Evolutionary conservation across 2,329 filamentous ascomycete genomes (phyloP).

Genomic region (Trichoderma hamatum): DNA sequence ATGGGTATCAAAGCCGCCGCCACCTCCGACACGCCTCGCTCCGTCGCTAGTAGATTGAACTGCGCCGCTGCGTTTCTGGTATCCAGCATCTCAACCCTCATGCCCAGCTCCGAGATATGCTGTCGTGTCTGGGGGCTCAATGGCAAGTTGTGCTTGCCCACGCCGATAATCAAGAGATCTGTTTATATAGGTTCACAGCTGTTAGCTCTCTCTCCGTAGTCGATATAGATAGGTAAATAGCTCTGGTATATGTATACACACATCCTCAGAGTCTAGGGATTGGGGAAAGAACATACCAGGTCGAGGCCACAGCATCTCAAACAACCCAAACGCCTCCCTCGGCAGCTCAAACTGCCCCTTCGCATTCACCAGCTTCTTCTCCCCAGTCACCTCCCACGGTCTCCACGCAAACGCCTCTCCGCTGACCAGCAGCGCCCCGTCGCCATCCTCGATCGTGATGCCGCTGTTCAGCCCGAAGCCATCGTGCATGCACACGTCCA

Average conservation of each 20-base stretch:
- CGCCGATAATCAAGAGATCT: conserved; percentile 89
- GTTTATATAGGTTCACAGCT: background rate
- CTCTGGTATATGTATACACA: background rate
- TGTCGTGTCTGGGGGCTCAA: conserved; percentile 74
- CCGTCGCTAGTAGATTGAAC: conserved; percentile 93
- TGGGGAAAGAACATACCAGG: conserved; percentile 63
- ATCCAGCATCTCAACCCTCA: conserved; percentile 86
- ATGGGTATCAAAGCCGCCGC: conserved; percentile 86
- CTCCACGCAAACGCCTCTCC: conserved; percentile 89
- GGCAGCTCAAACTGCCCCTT: conserved; percentile 82
- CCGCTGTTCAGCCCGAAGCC: conserved; percentile 90
- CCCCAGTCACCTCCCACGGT: conserved; percentile 67
- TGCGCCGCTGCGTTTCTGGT: conserved; percentile 92
- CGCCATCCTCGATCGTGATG: conserved; percentile 66
- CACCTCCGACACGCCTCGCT: conserved; percentile 81
- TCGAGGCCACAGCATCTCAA: conserved; percentile 82
- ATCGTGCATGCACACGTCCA: conserved; percentile 79
- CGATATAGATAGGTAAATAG: background rate
- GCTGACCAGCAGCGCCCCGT: conserved; percentile 76
- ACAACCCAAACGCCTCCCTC: conserved; percentile 70
- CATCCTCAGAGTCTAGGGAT: background rate
- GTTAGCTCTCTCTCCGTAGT: background rate
- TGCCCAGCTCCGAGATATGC: conserved; percentile 75
- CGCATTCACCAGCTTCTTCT: conserved; percentile 63
- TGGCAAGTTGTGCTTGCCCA: conserved; percentile 75